Evolutionary conservation across 108 stramenopile species (phyloP), one percentile per base, ranked within the genome.

Genomic region (Thalassiosira profunda): DNA sequence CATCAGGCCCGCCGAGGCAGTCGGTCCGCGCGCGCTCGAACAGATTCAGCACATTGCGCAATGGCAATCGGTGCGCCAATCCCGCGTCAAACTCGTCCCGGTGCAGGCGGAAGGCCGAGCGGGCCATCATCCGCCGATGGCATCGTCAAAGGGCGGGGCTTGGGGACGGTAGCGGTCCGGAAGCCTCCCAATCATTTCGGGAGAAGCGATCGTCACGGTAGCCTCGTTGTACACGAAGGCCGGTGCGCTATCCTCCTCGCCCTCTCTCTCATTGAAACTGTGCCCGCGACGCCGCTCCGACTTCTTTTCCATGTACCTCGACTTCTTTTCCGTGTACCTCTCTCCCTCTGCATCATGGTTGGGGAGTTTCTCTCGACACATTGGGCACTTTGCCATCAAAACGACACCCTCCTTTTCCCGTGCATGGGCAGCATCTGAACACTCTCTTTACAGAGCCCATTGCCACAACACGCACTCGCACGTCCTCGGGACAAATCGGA

Each of bases 81-180:
- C 76, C 78, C 10, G 68, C 41, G 65, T 89, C 86, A 26, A 89
- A 84, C 49, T 92, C 91, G 43, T 92, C 91, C 5, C 80, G 79
- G 44, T 82, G 79, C 4, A 76, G 41, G 18, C 41, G 55, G 62
- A 83, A 85, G 11, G 36, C 52, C 40, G 41, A 21, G 45, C 53
- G 42, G 31, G 30, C 36, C 2, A 49, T 54, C 26, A 37, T 65
- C n/a, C n/a, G 4, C 72, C 63, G n/a, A n/a, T n/a, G n/a, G n/a
- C n/a, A n/a, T n/a, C n/a, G n/a, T n/a, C n/a, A 1, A 18, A 23
- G 31, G 15, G 11, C 38, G 17, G 14, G 12, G 57, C 17, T 1
- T 25, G 41, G 23, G 78, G 34, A 10, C 31, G 20, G 14, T 79
- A 74, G 5, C 83, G 52, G n/a, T n/a, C n/a, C n/a, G n/a, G n/a